Evolutionary conservation across 2,329 filamentous ascomycete genomes (phyloP), one percentile per base, ranked within the genome.

Genomic region (Xylaria polymorpha): DNA sequence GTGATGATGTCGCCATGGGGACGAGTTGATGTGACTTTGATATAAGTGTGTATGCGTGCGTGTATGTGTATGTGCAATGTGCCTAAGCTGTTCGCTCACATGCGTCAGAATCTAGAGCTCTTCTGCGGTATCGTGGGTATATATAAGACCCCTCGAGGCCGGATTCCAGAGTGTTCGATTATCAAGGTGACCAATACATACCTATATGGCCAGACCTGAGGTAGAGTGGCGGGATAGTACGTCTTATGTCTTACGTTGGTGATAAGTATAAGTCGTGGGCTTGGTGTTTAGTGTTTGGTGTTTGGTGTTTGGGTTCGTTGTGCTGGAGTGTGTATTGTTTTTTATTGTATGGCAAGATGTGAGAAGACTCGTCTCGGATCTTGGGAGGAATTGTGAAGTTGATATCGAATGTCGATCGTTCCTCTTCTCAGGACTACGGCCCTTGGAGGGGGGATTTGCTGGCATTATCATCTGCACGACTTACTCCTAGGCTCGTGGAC

Each of bases 391-490:
- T 25, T 51, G 60, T 41, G 39, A 66, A 64, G 69, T 71, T 71
- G 58, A 67, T 62, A 66, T 64, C 61, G 43, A 46, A 62, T 67
- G 71, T 64, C 69, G 69, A 72, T 72, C 71, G 64, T 64, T 69
- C 48, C 64, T 67, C 57, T 59, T 67, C 66, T 57, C 29, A 67
- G 69, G 61, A 48, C 12, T 22, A 50, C 39, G 44, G 56, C 35
- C 32, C 32, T 53, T 29, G 44, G 53, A n/a, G 41, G 60, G 57
- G 69, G 66, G 67, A 72, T 70, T 67, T 63, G 67, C 59, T 68
- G 69, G 67, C 63, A 71, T 73, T 71, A 65, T 71, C 63, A 71
- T 72, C 39, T 51, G 44, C 29, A 61, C 64, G 69, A 61, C 59
- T 67, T 66, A 41, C 48, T 62, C 55, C 63, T 66, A 46, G 53